Percentiles rank a stretch among this genome's conserved stretches.
These are phyloP conservation scores for Selaginella moellendorffii DNA, from an alignment of 75 land plant species.

Conservation along the genomic window DNA sequence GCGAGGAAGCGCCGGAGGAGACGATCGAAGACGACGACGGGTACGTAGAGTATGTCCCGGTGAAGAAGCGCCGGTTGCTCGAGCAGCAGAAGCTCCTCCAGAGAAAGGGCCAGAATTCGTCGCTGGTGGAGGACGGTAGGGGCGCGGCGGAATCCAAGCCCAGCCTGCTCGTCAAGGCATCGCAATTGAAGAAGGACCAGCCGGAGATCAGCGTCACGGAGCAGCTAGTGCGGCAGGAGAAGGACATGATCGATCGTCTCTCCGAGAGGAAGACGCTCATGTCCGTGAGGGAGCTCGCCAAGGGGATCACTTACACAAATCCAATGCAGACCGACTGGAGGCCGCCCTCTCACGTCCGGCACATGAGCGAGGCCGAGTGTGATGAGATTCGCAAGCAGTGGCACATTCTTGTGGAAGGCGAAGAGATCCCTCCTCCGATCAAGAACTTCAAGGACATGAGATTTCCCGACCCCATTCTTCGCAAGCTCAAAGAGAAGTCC, in stretches of 20 bases:
- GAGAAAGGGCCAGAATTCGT: not conserved
- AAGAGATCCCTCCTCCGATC: constrained; percentile 4
- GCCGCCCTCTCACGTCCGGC: not conserved
- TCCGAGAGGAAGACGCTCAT: not conserved
- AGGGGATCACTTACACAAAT: constrained; percentile 1
- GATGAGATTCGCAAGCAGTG: constrained; percentile 7
- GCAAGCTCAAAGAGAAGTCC: not conserved
- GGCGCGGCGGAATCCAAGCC: not conserved
- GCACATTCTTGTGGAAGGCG: constrained; percentile 9
- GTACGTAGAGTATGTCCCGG: constrained; percentile 7
- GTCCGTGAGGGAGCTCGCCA: constrained; percentile 4
- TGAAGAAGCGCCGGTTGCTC: constrained; percentile 3
- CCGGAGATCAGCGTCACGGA: not conserved
- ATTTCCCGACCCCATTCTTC: not conserved
- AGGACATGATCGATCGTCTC: constrained; percentile 4
- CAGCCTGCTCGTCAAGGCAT: constrained; percentile 2
- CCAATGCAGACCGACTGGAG: constrained; percentile 1
- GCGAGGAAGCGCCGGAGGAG: not conserved
- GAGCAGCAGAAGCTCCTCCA: not conserved
- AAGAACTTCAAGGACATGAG: constrained; percentile 10
- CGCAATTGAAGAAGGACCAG: not conserved
- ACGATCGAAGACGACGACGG: not conserved
- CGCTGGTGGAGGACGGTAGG: not conserved
- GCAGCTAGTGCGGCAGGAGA: not conserved
- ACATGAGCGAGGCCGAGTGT: not conserved